Base-by-base conservation (phyloP, 75 land plant genomes). In the Pinus albicaulis region DNA sequence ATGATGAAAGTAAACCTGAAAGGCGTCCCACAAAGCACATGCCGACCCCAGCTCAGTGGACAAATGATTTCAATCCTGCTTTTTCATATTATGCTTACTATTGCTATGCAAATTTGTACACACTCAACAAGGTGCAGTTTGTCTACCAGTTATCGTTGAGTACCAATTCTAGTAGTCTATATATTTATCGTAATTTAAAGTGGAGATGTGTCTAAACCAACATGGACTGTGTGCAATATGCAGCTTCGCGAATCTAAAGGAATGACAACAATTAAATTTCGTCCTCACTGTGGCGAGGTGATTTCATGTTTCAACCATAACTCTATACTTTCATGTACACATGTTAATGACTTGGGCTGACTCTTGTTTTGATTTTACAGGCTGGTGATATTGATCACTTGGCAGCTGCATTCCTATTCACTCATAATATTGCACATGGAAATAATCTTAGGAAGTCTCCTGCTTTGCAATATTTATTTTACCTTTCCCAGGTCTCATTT, bases 1-100 rank as follows among this genome's bases (percentile, higher is more conserved):
- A 98, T 89, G 99, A 98, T 89, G 99, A 98, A 77, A 98, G 99
- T 71, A 98, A 98, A 66, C 98, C 99, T 63, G 98, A 98, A 85
- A 86, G 99, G 64, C 89, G 98, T 2, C 99, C 99, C n/a, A 98
- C 99, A 14, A 98, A 98, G 71, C 99, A 98, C 85, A 98, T 98
- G 99, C 98, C 96, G n/a, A 95, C 89, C 1, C 99, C 99, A 24
- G 84, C 76, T 58, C 80, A 98, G 71, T 98, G 98, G 99, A 89
- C 93, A 22, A 98, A 92, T 72, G 78, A 78, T 3, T 98, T 92
- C 73, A 98, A 98, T 74, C 99, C 99, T 56, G 99, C 99, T 26
- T 98, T 83, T 73, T 92, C 99, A 2, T 98, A 98, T 87, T 98
- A 98, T 86, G 98, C 83, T 6, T 98, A 98, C 55, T 98, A 98